Percentiles rank a stretch among this genome's conserved stretches.
phyloP scores from a whole-genome alignment of 331 rosid genomes.

The Pyracantha coccinea region DNA sequence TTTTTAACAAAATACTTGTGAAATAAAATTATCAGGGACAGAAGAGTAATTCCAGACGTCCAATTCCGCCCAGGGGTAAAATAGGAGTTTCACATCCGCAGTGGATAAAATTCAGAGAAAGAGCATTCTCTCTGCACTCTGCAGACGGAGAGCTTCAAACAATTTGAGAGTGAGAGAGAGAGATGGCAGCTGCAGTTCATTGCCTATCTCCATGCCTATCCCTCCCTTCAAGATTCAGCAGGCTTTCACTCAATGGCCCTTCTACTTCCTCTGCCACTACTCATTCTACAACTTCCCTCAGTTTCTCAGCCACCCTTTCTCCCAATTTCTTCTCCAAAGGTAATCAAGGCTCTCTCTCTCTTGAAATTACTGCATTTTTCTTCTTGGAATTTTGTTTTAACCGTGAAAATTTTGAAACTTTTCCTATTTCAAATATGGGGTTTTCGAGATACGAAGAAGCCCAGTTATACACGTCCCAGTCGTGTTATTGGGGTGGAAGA shows the following conservation, averaged over 20 bases:
- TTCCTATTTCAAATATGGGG: background rate
- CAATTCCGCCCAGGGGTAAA: background rate
- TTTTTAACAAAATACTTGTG: too few species aligned
- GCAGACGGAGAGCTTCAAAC: background rate
- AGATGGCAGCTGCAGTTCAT: constrained; percentile 47
- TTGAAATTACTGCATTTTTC: background rate
- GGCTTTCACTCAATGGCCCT: constrained; percentile 42
- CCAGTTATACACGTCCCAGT: background rate
- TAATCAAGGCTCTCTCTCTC: background rate
- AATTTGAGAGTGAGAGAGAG: constrained; percentile 30
- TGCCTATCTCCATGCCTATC: constrained; percentile 46
- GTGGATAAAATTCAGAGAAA: constrained; percentile 6
- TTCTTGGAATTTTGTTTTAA: constrained; percentile 20
- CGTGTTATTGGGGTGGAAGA: constrained; percentile 12
- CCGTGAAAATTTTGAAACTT: constrained; percentile 19
- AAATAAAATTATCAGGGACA: background rate
- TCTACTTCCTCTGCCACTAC: constrained; percentile 23
- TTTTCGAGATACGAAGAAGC: constrained; percentile 32
- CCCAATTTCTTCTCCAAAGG: constrained; percentile 42
- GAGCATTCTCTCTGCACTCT: background rate
- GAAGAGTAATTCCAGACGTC: background rate
- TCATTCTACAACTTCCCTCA: constrained; percentile 34
- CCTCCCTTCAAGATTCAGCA: constrained; percentile 55
- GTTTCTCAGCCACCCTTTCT: constrained; percentile 57
- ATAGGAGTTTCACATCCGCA: background rate